Base-by-base conservation (phyloP, 2,329 filamentous ascomycete genomes). In the Exophiala calicioides region DNA sequence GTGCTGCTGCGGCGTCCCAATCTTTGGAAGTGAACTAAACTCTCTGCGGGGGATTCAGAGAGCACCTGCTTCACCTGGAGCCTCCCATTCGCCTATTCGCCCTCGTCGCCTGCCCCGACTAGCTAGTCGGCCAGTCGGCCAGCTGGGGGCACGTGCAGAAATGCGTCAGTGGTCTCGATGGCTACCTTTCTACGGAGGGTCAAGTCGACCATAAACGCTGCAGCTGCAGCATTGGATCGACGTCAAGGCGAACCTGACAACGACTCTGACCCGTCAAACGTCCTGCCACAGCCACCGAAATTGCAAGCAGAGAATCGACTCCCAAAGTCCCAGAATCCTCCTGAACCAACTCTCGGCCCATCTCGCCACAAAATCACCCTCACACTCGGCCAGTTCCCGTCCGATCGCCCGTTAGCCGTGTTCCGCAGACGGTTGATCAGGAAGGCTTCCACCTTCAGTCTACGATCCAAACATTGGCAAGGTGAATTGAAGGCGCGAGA, bases 391-490 rank as follows among this genome's bases (percentile, higher is more conserved):
- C 50, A 44, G 33, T 24, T 13, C 37, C 16, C 47, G 19, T 19
- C 47, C 34, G 32, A 44, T 15, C 45, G 44, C 35, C 44, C 50
- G 10, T 29, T 56, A 13, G 44, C 40, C 31, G 37, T 51, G 7
- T 49, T 58, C 31, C 56, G 47, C 16, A 47, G 50, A 29, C 47
- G 56, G 42, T 44, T 58, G n/a, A 45, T 45, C n/a, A 41, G 53
- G 26, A 55, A 57, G 34, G 53, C 53, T 13, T 55, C 55, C n/a
- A 52, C 51, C 13, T 51, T 58, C 35, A 56, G 50, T 44, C 47
- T 58, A 23, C 46, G 47, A 12, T 32, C 36, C 10, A 52, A 43
- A 42, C 34, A 45, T 32, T 43, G 49, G 13, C 43, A 46, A 38
- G 50, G 34, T 9, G 50, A 53, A 30, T 24, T 35, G 9, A 13